Percentiles rank a stretch among this genome's conserved stretches.
These are phyloP conservation scores for Mucor circinelloides DNA, from an alignment of 371 early-diverging fungal genomes.

Conservation along the genomic window DNA sequence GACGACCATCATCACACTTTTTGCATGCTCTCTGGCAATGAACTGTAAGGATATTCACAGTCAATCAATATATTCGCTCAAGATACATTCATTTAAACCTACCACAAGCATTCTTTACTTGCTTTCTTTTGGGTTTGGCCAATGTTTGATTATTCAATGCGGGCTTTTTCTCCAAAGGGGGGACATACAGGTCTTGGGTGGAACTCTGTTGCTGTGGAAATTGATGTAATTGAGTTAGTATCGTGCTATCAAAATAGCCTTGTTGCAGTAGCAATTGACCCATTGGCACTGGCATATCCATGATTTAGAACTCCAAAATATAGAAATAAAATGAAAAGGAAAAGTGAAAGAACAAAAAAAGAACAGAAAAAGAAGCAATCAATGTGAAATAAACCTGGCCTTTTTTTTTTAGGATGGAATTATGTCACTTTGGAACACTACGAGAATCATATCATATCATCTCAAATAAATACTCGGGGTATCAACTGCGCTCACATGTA, in stretches of 20 bases:
- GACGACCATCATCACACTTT: constrained; percentile 57
- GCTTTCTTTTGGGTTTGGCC: constrained; percentile 30
- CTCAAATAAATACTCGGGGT: not conserved
- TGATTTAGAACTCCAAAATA: not conserved
- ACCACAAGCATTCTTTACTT: constrained; percentile 40
- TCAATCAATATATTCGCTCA: not conserved
- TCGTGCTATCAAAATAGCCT: not conserved
- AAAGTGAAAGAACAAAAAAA: not conserved
- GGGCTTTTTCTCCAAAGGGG: not conserved
- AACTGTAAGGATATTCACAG: constrained; percentile 1
- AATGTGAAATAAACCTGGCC: not conserved
- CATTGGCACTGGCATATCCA: not conserved
- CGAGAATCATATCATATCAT: not conserved
- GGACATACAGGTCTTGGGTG: not conserved
- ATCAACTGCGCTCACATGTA: not conserved
- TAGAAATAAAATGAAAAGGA: not conserved
- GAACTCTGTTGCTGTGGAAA: not conserved
- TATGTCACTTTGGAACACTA: constrained; percentile 1
- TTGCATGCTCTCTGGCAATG: constrained; percentile 64
- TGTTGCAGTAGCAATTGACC: not conserved
- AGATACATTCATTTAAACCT: not conserved
- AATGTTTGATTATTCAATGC: not conserved
- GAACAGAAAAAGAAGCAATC: not conserved
- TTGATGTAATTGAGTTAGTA: not conserved
- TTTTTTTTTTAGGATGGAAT: not conserved